Base-by-base conservation (phyloP, 371 early-diverging fungal genomes). In the Mucor saturninus region DNA sequence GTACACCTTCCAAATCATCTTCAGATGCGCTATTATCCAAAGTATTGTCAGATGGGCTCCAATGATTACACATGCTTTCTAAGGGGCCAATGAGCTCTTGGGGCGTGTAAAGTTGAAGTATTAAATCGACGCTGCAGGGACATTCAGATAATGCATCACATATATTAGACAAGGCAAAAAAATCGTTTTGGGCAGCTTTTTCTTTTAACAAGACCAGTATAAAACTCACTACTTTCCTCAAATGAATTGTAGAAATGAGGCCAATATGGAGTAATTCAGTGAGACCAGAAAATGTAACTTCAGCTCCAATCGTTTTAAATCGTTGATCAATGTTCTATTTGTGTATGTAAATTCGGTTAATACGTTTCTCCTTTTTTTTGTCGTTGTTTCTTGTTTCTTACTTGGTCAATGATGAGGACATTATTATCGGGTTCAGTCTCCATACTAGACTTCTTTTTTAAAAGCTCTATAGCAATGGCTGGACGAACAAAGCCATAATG, bases 81-180 rank as follows among this genome's bases (percentile, higher is more conserved):
- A 82, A 56, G 0, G 83, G 75, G 2, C 54, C 56, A 32, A 82
- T 39, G 5, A 82, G 45, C 0, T 57, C 67, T 10, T 39, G 48
- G 6, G 83, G 78, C 14, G 67, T 68, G 54, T 82, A 73, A 21
- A 77, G 63, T n/a, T 77, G 75, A 29, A 76, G 59, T 5, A 82
- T 74, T n/a, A 82, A 56, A 56, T 82, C 83, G 14, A 82, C 58
- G 13, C 67, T 61, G 13, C 62, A 67, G 13, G 80, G 77, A 46
- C 67, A 73, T 43, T 65, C 70, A 9, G 50, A 59, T 28, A 82
- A 48, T 0, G 78, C 72, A 38, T 72, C 74, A 54, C 77, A 76
- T 2, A 82, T 62, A 2, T 70, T 68, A 21, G 77, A 63, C 0
- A 82, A 48, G 0, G 72, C 54, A 32, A 60, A 60, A 15, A 79